These are phyloP conservation scores for Chernovozyma sophiae-reginae DNA, from an alignment of 1,139 yeast genomes.

Conservation along the genomic window DNA sequence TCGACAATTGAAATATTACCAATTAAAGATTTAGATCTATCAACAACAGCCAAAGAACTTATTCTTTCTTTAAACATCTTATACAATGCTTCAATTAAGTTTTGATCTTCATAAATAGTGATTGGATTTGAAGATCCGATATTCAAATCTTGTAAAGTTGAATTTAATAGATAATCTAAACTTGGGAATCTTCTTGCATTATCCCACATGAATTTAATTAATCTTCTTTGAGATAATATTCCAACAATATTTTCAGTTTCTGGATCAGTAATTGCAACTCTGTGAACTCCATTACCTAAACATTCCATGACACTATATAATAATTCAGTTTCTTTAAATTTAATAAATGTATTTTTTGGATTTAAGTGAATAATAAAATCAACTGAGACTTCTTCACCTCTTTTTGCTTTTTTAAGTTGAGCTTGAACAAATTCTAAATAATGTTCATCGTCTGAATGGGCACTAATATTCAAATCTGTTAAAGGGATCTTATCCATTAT, in stretches of 20 bases:
- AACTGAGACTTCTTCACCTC: conserved; percentile 74
- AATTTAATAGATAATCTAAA: conserved; percentile 68
- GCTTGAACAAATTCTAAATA: conserved; percentile 22
- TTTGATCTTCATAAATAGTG: conserved; percentile 79
- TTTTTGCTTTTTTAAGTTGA: conserved; percentile 48
- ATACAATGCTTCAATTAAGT: conserved; percentile 78
- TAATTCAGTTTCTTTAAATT: conserved; percentile 64
- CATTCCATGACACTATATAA: conserved; percentile 75
- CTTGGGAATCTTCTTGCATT: conserved; percentile 82
- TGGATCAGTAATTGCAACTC: conserved; percentile 74
- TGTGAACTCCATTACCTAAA: conserved; percentile 87
- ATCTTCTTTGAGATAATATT: conserved; percentile 82
- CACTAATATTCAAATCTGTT: conserved; percentile 30
- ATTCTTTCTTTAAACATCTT: conserved; percentile 83
- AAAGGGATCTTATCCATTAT: conserved; percentile 63
- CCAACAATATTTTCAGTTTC: conserved; percentile 54
- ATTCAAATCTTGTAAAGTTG: conserved; percentile 60
- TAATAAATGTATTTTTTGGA: conserved; percentile 82
- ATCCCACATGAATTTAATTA: conserved; percentile 82
- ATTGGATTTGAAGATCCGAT: conserved; percentile 72
- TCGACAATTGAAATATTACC: conserved; percentile 95
- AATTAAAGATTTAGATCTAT: conserved; percentile 63
- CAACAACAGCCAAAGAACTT: conserved; percentile 92
- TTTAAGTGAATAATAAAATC: conserved; percentile 73
- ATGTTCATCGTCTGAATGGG: conserved; percentile 17